Conservation (phyloP, 2,329 filamentous ascomycete genomes). For the Passalora sequoiae region DNA sequence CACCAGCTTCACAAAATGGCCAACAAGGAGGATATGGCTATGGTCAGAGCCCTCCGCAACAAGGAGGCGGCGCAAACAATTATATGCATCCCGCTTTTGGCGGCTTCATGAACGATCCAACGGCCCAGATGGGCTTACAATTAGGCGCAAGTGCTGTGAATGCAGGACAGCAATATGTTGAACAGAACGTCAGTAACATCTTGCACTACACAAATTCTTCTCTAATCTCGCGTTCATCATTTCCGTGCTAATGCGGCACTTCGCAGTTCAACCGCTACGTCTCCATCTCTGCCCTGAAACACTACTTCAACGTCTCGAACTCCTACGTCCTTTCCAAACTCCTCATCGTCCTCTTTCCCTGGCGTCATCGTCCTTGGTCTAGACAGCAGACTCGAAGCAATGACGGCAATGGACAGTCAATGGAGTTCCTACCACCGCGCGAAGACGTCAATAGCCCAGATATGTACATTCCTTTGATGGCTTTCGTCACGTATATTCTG, state of each 20-base stretch:
- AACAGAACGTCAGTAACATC: constrained; percentile 88
- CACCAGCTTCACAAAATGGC: constrained; percentile 64
- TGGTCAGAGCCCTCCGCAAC: constrained; percentile 49
- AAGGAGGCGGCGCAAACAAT: constrained; percentile 24
- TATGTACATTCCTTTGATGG: constrained; percentile 99
- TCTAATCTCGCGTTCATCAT: no score
- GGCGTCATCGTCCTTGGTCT: constrained; percentile 96
- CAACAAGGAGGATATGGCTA: constrained; percentile 64
- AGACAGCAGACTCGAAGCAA: constrained; percentile 73
- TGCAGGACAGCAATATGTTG: constrained; percentile 88
- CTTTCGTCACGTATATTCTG: constrained; percentile 93
- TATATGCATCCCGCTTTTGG: constrained; percentile 62
- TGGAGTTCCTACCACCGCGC: constrained; percentile 80
- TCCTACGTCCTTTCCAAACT: constrained; percentile 93
- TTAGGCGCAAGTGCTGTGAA: constrained; percentile 88
- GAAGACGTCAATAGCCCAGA: constrained; percentile 91
- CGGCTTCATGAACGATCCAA: constrained; percentile 92
- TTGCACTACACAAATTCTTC: no score
- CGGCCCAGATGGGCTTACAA: constrained; percentile 90
- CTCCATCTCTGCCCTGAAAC: constrained; percentile 87
- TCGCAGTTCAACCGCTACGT: constrained; percentile 71
- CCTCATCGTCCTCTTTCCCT: constrained; percentile 89
- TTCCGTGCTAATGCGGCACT: no score
- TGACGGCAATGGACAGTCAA: constrained; percentile 41
- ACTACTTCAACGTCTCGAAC: constrained; percentile 99